A percentile compares a stretch with the other conserved stretches of the same genome.
These are phyloP conservation scores for Trypanosoma platydactyli DNA, from an alignment of 208 protist species.

Conservation along the genomic window DNA sequence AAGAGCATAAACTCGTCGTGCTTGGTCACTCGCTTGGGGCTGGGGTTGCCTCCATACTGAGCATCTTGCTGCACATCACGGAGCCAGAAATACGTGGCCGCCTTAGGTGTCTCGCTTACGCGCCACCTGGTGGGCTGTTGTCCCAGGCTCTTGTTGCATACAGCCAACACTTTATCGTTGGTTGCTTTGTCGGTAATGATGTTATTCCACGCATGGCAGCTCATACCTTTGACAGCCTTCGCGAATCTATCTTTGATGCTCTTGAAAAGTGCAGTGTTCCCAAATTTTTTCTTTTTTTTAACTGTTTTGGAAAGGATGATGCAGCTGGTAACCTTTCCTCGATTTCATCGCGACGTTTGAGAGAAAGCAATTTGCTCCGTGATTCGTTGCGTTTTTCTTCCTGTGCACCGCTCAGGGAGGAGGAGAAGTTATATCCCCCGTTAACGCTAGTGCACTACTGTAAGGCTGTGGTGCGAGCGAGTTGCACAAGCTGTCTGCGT, in stretches of 20 bases:
- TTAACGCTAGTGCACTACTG: constrained; percentile 66
- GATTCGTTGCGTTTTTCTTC: constrained; percentile 32
- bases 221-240: constrained; percentile 79
- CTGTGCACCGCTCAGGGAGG: constrained; percentile 22
- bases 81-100: constrained; percentile 46
- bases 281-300: constrained; percentile 73
- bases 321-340: constrained; percentile 33
- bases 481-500: constrained; percentile 9
- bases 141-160: constrained; percentile 72
- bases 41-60: constrained; percentile 72
- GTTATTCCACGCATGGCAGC: constrained; percentile 74
- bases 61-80: constrained; percentile 59
- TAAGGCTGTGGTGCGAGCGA: constrained; percentile 44
- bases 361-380: constrained; percentile 41
- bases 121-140: constrained; percentile 72
- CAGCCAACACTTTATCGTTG: constrained; percentile 58
- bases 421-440: constrained; percentile 59
- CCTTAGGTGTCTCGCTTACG: constrained; percentile 76
- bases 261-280: constrained; percentile 43
- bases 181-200: constrained; percentile 76
- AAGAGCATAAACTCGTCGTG: constrained; percentile 49
- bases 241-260: constrained; percentile 74
- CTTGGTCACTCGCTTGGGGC: constrained; percentile 89
- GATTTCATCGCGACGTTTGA: constrained; percentile 1
- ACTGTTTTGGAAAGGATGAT: constrained; percentile 33